Evolutionary conservation across 129 eudicot genomes (phyloP), one percentile per base, ranked within the genome.

Genomic region (Flaveria trinervia): DNA sequence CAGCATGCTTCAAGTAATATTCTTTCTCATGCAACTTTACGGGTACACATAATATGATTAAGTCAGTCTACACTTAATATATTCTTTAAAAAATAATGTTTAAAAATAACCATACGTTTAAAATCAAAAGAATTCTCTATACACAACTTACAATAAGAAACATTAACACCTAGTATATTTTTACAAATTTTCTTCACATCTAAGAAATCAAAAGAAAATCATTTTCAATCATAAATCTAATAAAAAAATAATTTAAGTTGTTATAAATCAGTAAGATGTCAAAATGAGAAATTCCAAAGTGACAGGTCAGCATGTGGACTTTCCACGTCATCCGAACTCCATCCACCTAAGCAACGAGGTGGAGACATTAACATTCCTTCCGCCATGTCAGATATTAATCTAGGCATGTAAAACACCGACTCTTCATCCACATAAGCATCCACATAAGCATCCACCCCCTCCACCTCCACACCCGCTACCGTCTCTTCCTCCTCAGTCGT

Each of bases 341-440:
- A 44, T 28, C 76, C 72, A 68, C 23, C 78, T 73, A 71, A 65
- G 72, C 80, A 72, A 18, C 75, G 85, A 75, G 90, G 92, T 67
- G 96, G 96, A 18, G 96, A 79, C 22, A 88, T 43, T 75, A 90
- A 16, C 77, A 82, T 50, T 28, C 86, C 92, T 75, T 86, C 86
- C 0, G 87, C 96, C 96, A 86, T 78, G 68, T 73, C 71, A 16
- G 69, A 12, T 1, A 88, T 78, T 48, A 88, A 77, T 4, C 80
- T 69, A 7, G 88, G 92, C 86, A 85, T 85, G 18, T 81, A 50
- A 57, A 78, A 81, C 62, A 83, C 51, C 0, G 57, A 81, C 49
- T 86, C 93, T 41, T 85, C 93, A 26, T 88, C 93, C 71, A 81
- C n/a, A 54, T 80, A 88, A 23, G 2, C 93, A 26, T 88, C 93